Conservation (phyloP, 305 asterid species). For the Fraxinus nigra region DNA sequence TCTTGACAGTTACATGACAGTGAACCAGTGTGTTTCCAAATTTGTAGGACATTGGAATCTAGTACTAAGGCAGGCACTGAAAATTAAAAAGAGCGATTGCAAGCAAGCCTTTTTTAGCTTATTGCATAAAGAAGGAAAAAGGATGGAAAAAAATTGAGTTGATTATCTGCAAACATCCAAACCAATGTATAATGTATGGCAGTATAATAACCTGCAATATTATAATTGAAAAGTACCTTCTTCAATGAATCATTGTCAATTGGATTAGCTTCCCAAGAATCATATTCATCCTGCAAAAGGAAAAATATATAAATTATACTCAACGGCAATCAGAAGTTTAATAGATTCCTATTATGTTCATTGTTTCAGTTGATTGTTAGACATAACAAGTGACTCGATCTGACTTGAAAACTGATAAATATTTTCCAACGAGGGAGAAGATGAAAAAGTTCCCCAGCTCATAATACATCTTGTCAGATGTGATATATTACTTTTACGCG, state of each 20-base stretch:
- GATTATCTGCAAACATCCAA: not conserved
- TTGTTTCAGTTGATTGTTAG: conserved; percentile 12
- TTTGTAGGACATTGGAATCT: conserved; percentile 7
- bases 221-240: conserved; percentile 49
- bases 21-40: conserved; percentile 8
- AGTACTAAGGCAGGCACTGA: conserved; percentile 4
- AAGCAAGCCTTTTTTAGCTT: conserved; percentile 8
- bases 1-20: conserved; percentile 10
- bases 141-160: conserved; percentile 1
- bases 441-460: conserved; percentile 3
- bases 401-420: conserved; percentile 1
- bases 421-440: not conserved
- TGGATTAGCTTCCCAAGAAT: conserved; percentile 72
- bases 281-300: conserved; percentile 75
- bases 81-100: not conserved
- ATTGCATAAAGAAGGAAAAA: conserved; percentile 5
- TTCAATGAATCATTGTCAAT: conserved; percentile 43
- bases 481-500: not conserved
- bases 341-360: not conserved
- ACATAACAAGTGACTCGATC: conserved; percentile 11
- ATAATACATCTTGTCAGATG: conserved; percentile 3
- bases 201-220: conserved; percentile 12
- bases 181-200: not conserved
- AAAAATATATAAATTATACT: conserved; percentile 18
- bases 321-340: not conserved